These are phyloP conservation scores for Globisporangium perplexum DNA, from an alignment of 352 stramenopile genomes.

Conservation along the genomic window DNA sequence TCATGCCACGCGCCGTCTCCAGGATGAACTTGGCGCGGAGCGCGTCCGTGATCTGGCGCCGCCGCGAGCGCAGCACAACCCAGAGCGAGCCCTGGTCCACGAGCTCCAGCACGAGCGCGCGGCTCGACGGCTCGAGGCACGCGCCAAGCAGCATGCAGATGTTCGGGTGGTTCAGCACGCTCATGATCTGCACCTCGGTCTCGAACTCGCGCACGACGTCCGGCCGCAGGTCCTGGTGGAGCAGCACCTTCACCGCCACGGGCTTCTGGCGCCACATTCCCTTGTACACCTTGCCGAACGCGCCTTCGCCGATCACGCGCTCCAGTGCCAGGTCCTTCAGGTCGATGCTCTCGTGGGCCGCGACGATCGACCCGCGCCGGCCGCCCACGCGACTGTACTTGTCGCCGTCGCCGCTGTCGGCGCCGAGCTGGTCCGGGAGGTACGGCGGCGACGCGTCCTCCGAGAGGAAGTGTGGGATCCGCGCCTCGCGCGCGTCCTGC, in stretches of 20 bases:
- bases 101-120: slow-evolving; percentile 95
- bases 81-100: slow-evolving; percentile 91
- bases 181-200: slow-evolving; percentile 83
- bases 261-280: slow-evolving; percentile 43
- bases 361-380: slow-evolving; percentile 18
- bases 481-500: slow-evolving; percentile 39
- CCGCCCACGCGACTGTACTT: slow-evolving; percentile 8
- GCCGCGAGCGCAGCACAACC: slow-evolving; percentile 79
- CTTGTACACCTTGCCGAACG: slow-evolving; percentile 76
- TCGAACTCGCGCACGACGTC: slow-evolving; percentile 76
- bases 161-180: slow-evolving; percentile 93
- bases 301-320: slow-evolving; percentile 65
- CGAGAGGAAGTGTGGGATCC: slow-evolving; percentile 59
- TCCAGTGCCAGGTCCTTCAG: slow-evolving; percentile 53
- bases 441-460: slow-evolving; percentile 35
- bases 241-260: slow-evolving; percentile 75
- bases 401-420: slow-evolving; percentile 14
- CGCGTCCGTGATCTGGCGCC: slow-evolving; percentile 28
- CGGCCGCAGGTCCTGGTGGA: slow-evolving; percentile 59
- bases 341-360: slow-evolving; percentile 48
- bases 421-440: slow-evolving; percentile 15
- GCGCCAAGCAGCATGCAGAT: slow-evolving; percentile 96
- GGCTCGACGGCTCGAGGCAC: slow-evolving; percentile 89
- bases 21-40: slow-evolving; percentile 55
- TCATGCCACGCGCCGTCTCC: slow-evolving; percentile 83